Conservation (phyloP, 345 rosid species). For the Eucalyptus cloeziana region DNA sequence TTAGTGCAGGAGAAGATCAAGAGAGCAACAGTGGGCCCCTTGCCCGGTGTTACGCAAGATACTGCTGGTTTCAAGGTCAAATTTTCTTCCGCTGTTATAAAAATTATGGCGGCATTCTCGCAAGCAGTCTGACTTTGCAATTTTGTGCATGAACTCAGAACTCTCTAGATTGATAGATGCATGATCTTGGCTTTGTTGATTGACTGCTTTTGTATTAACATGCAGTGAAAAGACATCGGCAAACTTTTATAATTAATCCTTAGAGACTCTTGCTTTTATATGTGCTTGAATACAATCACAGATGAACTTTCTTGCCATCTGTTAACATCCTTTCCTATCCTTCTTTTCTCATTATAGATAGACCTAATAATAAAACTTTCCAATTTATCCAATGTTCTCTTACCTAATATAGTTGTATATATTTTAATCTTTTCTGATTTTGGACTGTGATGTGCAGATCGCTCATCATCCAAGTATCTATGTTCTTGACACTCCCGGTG, state of each 20-base stretch:
- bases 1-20: conserved; percentile 67
- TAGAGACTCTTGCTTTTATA: not conserved
- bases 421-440: not conserved
- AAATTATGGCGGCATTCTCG: not conserved
- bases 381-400: not conserved
- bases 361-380: not conserved
- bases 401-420: not conserved
- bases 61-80: conserved; percentile 86
- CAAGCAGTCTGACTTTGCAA: not conserved
- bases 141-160: not conserved
- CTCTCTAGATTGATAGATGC: not conserved
- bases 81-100: not conserved
- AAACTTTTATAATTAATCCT: not conserved
- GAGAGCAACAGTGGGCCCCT: conserved; percentile 89
- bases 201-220: not conserved
- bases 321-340: not conserved
- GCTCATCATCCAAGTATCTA: conserved; percentile 95
- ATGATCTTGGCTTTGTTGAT: not conserved
- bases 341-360: not conserved
- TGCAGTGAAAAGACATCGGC: not conserved
- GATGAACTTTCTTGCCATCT: not conserved
- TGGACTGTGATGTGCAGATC: conserved; percentile 37
- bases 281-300: not conserved
- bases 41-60: conserved; percentile 97
- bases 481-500: conserved; percentile 86